phyloP scores from a whole-genome alignment of 768 basidiomycete species.

The Phylloporus arenicola region DNA sequence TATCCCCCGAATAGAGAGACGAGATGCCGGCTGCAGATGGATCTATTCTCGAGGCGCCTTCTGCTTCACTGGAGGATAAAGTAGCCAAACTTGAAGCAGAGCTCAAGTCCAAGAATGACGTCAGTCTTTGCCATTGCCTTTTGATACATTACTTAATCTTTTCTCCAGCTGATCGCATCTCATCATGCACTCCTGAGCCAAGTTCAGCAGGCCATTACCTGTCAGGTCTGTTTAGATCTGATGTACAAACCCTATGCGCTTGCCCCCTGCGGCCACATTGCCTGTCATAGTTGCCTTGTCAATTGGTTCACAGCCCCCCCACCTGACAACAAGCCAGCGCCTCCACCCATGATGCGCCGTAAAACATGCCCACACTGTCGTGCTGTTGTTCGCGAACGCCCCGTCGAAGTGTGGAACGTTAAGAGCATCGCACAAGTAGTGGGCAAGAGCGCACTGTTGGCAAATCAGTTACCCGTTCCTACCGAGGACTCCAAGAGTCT shows the following conservation, averaged over 20 bases:
- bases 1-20: slow-evolving; percentile 11
- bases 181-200: slow-evolving; percentile 51
- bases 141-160: not conserved
- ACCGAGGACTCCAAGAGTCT: slow-evolving; percentile 23
- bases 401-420: slow-evolving; percentile 44
- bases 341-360: slow-evolving; percentile 30
- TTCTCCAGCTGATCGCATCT: slow-evolving; percentile 41
- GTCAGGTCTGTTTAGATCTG: slow-evolving; percentile 75
- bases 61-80: slow-evolving; percentile 11
- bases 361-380: slow-evolving; percentile 46
- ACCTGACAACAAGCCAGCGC: slow-evolving; percentile 20
- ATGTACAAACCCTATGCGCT: slow-evolving; percentile 70
- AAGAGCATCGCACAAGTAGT: slow-evolving; percentile 43
- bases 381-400: slow-evolving; percentile 39
- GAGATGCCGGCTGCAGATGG: not conserved
- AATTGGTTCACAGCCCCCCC: slow-evolving; percentile 64
- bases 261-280: slow-evolving; percentile 70
- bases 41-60: not conserved
- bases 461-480: slow-evolving; percentile 20
- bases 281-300: slow-evolving; percentile 67
- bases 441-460: slow-evolving; percentile 48
- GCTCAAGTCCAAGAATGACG: slow-evolving; percentile 36
- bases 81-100: slow-evolving; percentile 42
- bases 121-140: slow-evolving; percentile 19
- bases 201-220: slow-evolving; percentile 61